Evolutionary conservation across 2,329 filamentous ascomycete genomes (phyloP).

Genomic region (Apiospora malaysiana): DNA sequence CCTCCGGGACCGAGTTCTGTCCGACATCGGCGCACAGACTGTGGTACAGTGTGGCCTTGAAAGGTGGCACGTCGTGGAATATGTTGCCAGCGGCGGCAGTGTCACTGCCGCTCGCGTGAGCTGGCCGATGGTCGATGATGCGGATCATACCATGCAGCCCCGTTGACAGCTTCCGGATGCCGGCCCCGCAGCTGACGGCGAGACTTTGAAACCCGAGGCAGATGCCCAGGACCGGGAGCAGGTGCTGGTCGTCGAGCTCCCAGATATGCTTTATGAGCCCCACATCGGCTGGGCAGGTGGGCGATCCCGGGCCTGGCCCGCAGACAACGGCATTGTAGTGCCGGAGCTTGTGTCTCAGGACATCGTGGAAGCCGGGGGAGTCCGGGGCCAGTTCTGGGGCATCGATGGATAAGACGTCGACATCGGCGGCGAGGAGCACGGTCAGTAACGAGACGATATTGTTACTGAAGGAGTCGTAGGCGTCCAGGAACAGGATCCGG

Average conservation of each 20-base stretch:
- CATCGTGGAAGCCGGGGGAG: constrained; percentile 48
- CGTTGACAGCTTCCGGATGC: constrained; percentile 66
- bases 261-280: constrained; percentile 83
- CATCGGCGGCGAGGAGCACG: constrained; percentile 69
- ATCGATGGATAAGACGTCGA: constrained; percentile 77
- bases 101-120: constrained; percentile 25
- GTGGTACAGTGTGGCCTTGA: constrained; percentile 81
- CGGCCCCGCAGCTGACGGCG: constrained; percentile 69
- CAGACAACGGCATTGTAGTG: constrained; percentile 85
- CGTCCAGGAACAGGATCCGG: constrained; percentile 86
- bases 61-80: constrained; percentile 64
- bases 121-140: constrained; percentile 60
- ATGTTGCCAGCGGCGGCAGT: constrained; percentile 57
- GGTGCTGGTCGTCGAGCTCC: constrained; percentile 61
- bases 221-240: constrained; percentile 83
- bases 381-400: constrained; percentile 53
- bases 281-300: constrained; percentile 73
- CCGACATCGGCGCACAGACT: constrained; percentile 63
- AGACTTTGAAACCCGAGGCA: constrained; percentile 90
- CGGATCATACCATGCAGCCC: constrained; percentile 85
- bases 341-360: constrained; percentile 56
- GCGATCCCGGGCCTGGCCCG: constrained; percentile 88
- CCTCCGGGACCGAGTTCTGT: constrained; percentile 46
- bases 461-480: constrained; percentile 96
- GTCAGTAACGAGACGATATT: constrained; percentile 88